Evolutionary conservation across 768 basidiomycete species (phyloP).

Genomic region (Trametes elegans): DNA sequence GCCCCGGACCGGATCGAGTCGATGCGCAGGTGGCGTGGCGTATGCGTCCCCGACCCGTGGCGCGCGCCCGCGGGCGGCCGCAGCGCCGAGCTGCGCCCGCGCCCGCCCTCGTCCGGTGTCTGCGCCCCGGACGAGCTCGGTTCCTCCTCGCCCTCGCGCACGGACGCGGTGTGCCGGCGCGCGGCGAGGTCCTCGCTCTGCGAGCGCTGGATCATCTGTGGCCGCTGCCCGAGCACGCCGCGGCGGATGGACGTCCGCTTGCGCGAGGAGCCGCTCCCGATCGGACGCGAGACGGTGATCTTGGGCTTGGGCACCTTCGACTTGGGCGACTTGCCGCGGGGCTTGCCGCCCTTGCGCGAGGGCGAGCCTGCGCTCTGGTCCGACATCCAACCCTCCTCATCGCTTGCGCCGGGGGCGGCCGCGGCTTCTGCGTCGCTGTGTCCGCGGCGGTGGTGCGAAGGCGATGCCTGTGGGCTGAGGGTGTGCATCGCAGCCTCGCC

Average conservation of each 20-base stretch:
- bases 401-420: conserved; percentile 37
- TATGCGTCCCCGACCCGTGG: conserved; percentile 13
- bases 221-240: conserved; percentile 17
- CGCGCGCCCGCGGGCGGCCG: conserved; percentile 2
- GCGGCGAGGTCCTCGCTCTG: conserved; percentile 11
- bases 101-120: conserved; percentile 21
- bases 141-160: conserved; percentile 5
- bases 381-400: conserved; percentile 66
- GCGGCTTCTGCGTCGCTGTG: neutral
- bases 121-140: conserved; percentile 9
- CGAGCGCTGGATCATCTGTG: conserved; percentile 9
- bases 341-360: neutral
- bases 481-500: conserved; percentile 22
- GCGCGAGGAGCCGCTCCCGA: conserved; percentile 1
- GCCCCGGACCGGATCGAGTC: conserved; percentile 29
- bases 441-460: neutral
- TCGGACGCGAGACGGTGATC: conserved; percentile 10
- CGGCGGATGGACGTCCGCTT: conserved; percentile 18
- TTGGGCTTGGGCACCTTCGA: conserved; percentile 20
- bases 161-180: neutral
- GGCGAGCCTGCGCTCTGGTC: conserved; percentile 41
- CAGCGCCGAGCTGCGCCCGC: conserved; percentile 20
- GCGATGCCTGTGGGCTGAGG: conserved; percentile 5
- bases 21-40: conserved; percentile 29
- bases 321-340: conserved; percentile 22